These are phyloP conservation scores for Platismatia glauca DNA, from an alignment of 495 filamentous ascomycete species.

Conservation along the genomic window DNA sequence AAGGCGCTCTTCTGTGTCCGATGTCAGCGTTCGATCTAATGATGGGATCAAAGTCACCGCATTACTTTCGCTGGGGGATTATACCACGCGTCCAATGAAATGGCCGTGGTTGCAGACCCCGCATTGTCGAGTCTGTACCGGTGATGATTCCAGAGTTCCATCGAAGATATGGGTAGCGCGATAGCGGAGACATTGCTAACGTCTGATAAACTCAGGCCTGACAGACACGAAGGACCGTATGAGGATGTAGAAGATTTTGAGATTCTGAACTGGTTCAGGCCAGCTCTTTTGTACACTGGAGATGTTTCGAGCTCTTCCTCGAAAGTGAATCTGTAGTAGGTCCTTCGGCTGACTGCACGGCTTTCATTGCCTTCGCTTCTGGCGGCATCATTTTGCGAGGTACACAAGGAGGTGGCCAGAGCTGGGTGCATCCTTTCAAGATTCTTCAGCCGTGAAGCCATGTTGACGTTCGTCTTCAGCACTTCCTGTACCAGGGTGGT, in stretches of 20 bases:
- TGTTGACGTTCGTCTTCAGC: slow-evolving; percentile 16
- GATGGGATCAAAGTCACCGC: no score
- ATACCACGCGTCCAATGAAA: slow-evolving; percentile 21
- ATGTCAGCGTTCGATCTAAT: neutral
- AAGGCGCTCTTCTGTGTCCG: slow-evolving; percentile 19
- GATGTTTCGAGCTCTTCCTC: slow-evolving; percentile 20
- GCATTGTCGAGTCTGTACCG: slow-evolving; percentile 3
- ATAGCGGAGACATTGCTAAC: slow-evolving; percentile 21
- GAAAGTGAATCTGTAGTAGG: slow-evolving; percentile 7
- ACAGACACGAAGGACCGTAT: slow-evolving; percentile 21
- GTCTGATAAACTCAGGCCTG: slow-evolving; percentile 20
- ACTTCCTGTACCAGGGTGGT: slow-evolving; percentile 14
- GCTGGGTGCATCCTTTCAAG: slow-evolving; percentile 19
- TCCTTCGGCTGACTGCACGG: slow-evolving; percentile 10
- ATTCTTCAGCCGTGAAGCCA: slow-evolving; percentile 17
- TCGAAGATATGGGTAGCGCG: slow-evolving; percentile 19
- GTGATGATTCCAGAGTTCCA: slow-evolving; percentile 23
- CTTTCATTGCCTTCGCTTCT: slow-evolving; percentile 7
- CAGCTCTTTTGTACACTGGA: slow-evolving; percentile 17
- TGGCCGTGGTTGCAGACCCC: neutral
- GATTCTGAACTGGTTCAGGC: slow-evolving; percentile 9
- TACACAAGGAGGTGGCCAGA: slow-evolving; percentile 1
- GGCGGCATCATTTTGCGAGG: neutral
- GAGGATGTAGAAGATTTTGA: slow-evolving; percentile 15
- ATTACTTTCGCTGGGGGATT: slow-evolving; percentile 19